A percentile compares a stretch with the other conserved stretches of the same genome.
Conservation (phyloP, 2,329 filamentous ascomycete genomes). For the Neocucurbitaria cava region DNA sequence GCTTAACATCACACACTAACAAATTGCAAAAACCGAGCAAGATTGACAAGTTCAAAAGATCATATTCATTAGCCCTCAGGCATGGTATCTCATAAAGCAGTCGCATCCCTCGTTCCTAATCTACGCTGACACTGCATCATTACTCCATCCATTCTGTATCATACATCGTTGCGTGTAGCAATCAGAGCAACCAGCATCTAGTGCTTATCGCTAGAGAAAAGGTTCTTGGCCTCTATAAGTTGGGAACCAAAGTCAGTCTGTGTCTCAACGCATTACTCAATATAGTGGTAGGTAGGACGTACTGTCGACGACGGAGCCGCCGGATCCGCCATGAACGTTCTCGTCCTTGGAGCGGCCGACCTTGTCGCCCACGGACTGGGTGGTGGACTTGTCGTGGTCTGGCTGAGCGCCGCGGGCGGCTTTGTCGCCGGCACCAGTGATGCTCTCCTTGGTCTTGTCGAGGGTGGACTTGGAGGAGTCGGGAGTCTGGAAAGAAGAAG, state of each 20-base stretch:
- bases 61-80: constrained; percentile 23
- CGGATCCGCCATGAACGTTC: constrained; percentile 46
- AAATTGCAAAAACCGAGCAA: no score
- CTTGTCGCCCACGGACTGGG: constrained; percentile 57
- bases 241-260: neutral
- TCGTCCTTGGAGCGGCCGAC: constrained; percentile 48
- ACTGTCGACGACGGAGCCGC: constrained; percentile 51
- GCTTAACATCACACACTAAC: no score
- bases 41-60: neutral
- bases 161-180: neutral
- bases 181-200: no score
- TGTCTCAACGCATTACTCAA: neutral
- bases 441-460: constrained; percentile 63
- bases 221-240: constrained; percentile 52
- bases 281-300: neutral
- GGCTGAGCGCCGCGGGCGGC: constrained; percentile 49
- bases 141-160: constrained; percentile 6
- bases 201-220: constrained; percentile 53
- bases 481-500: constrained; percentile 59
- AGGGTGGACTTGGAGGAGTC: constrained; percentile 67
- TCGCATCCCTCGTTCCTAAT: neutral
- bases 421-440: constrained; percentile 65
- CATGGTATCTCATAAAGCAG: constrained; percentile 28
- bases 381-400: constrained; percentile 62
- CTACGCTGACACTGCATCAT: neutral